These are phyloP conservation scores for Holtermanniella nyarrowii DNA, from an alignment of 768 basidiomycete species.

Conservation along the genomic window DNA sequence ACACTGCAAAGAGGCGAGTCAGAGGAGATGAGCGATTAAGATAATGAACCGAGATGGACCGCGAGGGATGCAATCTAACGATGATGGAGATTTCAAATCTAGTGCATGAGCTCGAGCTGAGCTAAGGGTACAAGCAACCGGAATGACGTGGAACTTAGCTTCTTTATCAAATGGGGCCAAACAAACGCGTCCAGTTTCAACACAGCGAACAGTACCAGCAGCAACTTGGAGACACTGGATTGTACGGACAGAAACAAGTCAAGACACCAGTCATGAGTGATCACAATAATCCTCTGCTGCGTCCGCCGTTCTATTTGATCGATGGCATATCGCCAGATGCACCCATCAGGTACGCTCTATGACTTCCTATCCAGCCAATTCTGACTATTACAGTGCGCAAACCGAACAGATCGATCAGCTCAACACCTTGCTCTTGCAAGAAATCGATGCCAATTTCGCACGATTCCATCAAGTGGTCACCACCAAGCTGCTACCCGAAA, in stretches of 20 bases:
- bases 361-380: conserved; percentile 42
- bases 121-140: conserved; percentile 10
- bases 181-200: neutral
- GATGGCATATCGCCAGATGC: conserved; percentile 33
- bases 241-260: no score
- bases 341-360: conserved; percentile 19
- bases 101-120: no score
- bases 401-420: conserved; percentile 92
- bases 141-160: neutral
- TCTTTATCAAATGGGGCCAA: neutral
- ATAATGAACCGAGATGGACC: no score
- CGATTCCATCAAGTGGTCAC: conserved; percentile 77
- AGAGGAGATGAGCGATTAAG: no score
- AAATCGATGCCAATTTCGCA: conserved; percentile 88
- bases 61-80: no score
- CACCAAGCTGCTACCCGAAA: conserved; percentile 67
- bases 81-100: no score
- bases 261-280: no score
- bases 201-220: neutral
- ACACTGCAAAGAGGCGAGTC: no score
- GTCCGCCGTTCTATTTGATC: conserved; percentile 35
- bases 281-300: conserved; percentile 19
- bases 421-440: conserved; percentile 84
- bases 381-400: conserved; percentile 63
- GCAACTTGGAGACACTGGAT: no score